Percentiles rank a stretch among this genome's conserved stretches.
phyloP scores from a whole-genome alignment of 1,139 yeast species.

The Protomyces macrosporus region DNA sequence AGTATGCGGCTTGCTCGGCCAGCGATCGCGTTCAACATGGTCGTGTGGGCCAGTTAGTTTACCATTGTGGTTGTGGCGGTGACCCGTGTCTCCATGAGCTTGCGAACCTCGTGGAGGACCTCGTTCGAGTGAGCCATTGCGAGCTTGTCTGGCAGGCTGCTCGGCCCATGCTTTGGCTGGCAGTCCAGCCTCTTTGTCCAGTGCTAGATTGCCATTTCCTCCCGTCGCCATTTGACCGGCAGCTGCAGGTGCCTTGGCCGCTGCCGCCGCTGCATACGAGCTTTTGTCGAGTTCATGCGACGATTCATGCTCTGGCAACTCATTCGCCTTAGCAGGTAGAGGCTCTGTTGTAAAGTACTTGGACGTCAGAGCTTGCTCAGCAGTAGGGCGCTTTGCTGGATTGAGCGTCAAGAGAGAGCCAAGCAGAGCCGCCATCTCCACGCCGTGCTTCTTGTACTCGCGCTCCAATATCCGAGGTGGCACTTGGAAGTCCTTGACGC shows the following conservation, averaged over 20 bases:
- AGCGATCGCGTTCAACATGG: constrained; percentile 1
- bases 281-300: constrained; percentile 84
- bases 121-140: background rate
- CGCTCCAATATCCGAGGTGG: constrained; percentile 55
- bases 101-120: background rate
- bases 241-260: constrained; percentile 18
- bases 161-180: background rate
- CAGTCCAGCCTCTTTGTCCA: constrained; percentile 4
- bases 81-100: background rate
- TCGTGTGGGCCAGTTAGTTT: background rate
- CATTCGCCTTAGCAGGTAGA: constrained; percentile 50
- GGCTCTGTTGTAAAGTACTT: constrained; percentile 64
- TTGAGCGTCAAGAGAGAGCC: constrained; percentile 56
- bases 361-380: constrained; percentile 68
- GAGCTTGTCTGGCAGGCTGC: background rate
- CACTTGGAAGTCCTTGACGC: constrained; percentile 38
- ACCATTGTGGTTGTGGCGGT: background rate
- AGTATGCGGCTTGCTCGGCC: background rate
- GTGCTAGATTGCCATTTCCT: background rate
- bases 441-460: constrained; percentile 44
- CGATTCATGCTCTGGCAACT: constrained; percentile 70
- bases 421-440: constrained; percentile 46
- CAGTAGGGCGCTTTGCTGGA: constrained; percentile 70
- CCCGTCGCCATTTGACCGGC: constrained; percentile 18
- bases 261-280: constrained; percentile 34